Percentiles rank a stretch among this genome's conserved stretches.
Conservation (phyloP, 306 rosid species). For the Astragalus glycyphyllos region DNA sequence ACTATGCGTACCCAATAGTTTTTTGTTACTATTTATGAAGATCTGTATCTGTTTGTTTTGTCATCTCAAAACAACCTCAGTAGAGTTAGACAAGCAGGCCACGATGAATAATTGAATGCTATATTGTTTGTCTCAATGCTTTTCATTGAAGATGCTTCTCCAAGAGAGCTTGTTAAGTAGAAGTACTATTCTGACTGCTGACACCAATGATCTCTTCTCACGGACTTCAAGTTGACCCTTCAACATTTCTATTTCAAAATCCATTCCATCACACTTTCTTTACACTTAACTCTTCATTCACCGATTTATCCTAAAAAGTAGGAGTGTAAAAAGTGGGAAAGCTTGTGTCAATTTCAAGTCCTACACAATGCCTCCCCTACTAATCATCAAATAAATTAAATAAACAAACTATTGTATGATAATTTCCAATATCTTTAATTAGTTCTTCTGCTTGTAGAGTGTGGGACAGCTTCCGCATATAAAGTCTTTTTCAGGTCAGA, state of each 20-base stretch:
- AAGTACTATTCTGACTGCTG: conserved; percentile 36
- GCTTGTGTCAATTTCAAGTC: conserved; percentile 13
- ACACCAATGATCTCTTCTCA: conserved; percentile 21
- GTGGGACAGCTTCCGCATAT: no score
- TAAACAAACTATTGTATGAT: no score
- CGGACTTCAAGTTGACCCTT: conserved; percentile 38
- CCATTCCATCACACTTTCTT: background rate
- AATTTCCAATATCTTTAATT: no score
- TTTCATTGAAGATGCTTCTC: conserved; percentile 21
- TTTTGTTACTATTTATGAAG: conserved; percentile 6
- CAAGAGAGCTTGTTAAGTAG: conserved; percentile 1
- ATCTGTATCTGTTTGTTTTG: conserved; percentile 3
- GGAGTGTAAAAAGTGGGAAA: background rate
- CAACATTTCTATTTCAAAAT: conserved; percentile 13
- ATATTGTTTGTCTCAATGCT: conserved; percentile 3
- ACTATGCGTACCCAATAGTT: background rate
- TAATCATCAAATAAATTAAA: conserved; percentile 8
- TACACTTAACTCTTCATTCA: background rate
- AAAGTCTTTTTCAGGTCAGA: no score
- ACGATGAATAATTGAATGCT: conserved; percentile 1
- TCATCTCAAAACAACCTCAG: conserved; percentile 32
- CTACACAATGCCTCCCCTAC: conserved; percentile 15
- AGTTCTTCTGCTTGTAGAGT: no score
- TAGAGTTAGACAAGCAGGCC: background rate
- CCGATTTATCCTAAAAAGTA: background rate